phyloP scores from a whole-genome alignment of 116 monocot species.

The Trichopus zeylanicus region DNA sequence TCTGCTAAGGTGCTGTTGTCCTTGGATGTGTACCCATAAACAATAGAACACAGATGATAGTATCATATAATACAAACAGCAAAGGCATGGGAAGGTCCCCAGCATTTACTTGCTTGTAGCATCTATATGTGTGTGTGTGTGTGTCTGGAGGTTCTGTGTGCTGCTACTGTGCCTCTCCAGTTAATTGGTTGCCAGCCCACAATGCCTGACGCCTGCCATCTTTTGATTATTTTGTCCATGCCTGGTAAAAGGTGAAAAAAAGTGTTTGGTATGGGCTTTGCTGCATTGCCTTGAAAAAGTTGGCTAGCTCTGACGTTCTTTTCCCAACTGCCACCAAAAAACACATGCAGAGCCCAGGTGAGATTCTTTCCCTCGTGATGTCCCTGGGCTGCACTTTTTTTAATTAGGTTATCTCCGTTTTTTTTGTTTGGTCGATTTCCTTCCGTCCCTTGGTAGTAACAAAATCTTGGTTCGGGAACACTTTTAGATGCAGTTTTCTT shows the following conservation, averaged over 20 bases:
- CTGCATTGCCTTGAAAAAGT: conserved; percentile 4
- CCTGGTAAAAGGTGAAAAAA: conserved; percentile 8
- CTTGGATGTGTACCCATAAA: conserved; percentile 5
- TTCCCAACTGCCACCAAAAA: neutral
- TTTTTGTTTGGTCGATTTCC: too few species aligned
- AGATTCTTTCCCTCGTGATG: neutral
- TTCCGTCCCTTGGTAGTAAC: too few species aligned
- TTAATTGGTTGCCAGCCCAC: conserved; percentile 1
- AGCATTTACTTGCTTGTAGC: conserved; percentile 6
- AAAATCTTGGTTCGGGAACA: too few species aligned
- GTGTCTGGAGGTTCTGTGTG: conserved; percentile 10
- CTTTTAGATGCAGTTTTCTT: too few species aligned
- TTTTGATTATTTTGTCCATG: conserved; percentile 18
- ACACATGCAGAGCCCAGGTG: neutral
- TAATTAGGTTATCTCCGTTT: too few species aligned
- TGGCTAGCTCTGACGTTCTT: neutral
- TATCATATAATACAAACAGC: neutral
- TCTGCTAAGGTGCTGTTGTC: conserved; percentile 21
- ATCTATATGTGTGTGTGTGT: neutral
- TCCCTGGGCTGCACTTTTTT: neutral
- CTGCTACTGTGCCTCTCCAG: conserved; percentile 4
- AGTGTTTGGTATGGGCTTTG: neutral
- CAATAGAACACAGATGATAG: conserved; percentile 5
- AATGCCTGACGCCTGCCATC: conserved; percentile 15
- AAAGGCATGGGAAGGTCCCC: conserved; percentile 20